Evolutionary conservation across 441 rosid genomes (phyloP).

Genomic region (Aquilaria agallochum): DNA sequence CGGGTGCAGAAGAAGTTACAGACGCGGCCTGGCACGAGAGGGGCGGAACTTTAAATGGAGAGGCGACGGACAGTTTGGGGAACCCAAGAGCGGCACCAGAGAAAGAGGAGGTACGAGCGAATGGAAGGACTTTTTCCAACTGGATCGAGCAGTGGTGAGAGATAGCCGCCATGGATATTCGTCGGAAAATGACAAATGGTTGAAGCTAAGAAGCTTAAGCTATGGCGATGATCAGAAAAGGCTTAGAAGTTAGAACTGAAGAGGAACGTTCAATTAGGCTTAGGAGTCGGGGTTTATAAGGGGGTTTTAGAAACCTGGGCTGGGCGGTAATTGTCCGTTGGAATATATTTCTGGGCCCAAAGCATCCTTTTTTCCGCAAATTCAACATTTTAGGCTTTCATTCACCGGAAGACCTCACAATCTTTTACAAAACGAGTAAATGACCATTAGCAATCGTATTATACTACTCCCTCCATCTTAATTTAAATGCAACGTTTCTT

Average conservation of each 20-base stretch:
- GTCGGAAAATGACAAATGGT: constrained; percentile 1
- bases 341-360: too few relatives aligned
- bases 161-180: constrained; percentile 61
- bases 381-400: too few relatives aligned
- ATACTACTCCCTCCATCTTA: too few relatives aligned
- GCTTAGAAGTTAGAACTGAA: too few relatives aligned
- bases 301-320: not conserved
- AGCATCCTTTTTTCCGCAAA: too few relatives aligned
- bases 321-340: too few relatives aligned
- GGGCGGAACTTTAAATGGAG: constrained; percentile 26
- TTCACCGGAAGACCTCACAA: too few relatives aligned
- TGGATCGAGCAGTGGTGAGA: constrained; percentile 38
- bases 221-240: too few relatives aligned
- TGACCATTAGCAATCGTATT: too few relatives aligned
- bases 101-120: constrained; percentile 43
- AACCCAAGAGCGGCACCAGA: constrained; percentile 27
- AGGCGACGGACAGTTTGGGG: constrained; percentile 28
- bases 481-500: too few relatives aligned
- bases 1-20: constrained; percentile 45
- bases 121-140: constrained; percentile 32
- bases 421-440: too few relatives aligned
- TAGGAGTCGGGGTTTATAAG: not conserved
- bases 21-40: constrained; percentile 70
- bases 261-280: too few relatives aligned
- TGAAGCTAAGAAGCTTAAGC: not conserved